A percentile compares a stretch with the other conserved stretches of the same genome.
These are phyloP conservation scores for Nyssa sinensis DNA, from an alignment of 148 eudicot species.

Conservation along the genomic window DNA sequence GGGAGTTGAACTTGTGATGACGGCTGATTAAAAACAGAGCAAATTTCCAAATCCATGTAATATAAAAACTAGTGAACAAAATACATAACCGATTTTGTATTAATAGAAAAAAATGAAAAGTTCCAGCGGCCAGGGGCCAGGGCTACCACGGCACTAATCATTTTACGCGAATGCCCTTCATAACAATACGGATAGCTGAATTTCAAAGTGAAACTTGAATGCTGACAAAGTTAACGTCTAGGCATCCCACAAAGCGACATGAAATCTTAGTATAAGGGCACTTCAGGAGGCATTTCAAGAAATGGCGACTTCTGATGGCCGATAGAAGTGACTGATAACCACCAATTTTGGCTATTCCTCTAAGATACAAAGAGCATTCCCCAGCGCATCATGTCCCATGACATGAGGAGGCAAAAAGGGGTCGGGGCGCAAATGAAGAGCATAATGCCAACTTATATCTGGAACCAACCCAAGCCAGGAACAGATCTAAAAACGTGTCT, in stretches of 20 bases:
- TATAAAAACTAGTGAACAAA: background rate
- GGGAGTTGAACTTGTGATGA: background rate
- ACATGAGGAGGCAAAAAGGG: background rate
- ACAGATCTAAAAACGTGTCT: background rate
- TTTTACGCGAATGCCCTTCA: background rate
- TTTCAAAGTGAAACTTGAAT: no score
- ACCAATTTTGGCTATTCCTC: no score
- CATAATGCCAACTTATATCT: background rate
- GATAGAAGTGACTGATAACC: no score
- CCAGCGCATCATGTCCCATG: no score
- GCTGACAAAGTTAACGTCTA: background rate
- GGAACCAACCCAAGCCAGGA: background rate
- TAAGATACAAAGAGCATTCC: no score
- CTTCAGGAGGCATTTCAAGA: background rate
- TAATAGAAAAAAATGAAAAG: background rate
- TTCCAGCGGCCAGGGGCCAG: no score
- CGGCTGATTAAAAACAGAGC: background rate
- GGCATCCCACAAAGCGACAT: background rate
- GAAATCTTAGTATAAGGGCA: background rate
- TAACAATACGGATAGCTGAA: background rate
- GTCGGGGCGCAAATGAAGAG: background rate
- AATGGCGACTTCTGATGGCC: no score
- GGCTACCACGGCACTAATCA: background rate
- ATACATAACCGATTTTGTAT: background rate
- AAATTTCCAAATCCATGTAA: background rate